Evolutionary conservation across 306 rosid species (phyloP).

Genomic region (Quercus suber): DNA sequence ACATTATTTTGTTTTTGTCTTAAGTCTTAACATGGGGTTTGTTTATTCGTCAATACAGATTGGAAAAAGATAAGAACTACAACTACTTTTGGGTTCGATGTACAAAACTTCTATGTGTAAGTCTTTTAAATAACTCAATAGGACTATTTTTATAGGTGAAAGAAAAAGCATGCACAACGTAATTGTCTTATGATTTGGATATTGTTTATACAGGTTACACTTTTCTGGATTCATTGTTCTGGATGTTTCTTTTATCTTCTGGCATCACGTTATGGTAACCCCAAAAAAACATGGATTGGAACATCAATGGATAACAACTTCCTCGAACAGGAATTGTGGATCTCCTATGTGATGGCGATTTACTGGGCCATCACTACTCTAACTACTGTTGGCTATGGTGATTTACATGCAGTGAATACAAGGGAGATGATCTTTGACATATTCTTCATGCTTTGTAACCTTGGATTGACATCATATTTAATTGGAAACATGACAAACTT

Average conservation of each 20-base stretch:
- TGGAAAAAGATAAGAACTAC: conserved; percentile 87
- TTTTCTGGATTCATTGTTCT: conserved; percentile 78
- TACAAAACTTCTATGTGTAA: conserved; percentile 79
- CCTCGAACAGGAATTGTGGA: conserved; percentile 50
- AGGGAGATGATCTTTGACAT: conserved; percentile 88
- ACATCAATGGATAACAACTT: conserved; percentile 42
- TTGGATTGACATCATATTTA: conserved; percentile 87
- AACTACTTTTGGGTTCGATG: conserved; percentile 92
- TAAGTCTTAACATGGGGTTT: not conserved
- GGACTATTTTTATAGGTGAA: not conserved
- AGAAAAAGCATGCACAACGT: not conserved
- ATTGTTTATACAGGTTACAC: conserved; percentile 60
- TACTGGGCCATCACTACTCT: conserved; percentile 95
- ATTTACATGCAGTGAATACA: conserved; percentile 83
- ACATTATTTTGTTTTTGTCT: not conserved
- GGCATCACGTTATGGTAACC: conserved; percentile 74
- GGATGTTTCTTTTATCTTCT: conserved; percentile 84
- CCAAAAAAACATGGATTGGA: conserved; percentile 75
- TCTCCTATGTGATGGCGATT: conserved; percentile 69
- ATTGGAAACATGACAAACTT: conserved; percentile 98
- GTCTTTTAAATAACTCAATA: conserved; percentile 11
- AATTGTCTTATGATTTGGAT: conserved; percentile 1
- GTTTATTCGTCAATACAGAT: conserved; percentile 34
- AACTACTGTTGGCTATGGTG: conserved; percentile 93
- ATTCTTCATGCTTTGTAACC: conserved; percentile 84